A percentile compares a stretch with the other conserved stretches of the same genome.
These are phyloP conservation scores for Acephala macrosclerotiorum DNA, from an alignment of 2,329 filamentous ascomycete species.

Conservation along the genomic window DNA sequence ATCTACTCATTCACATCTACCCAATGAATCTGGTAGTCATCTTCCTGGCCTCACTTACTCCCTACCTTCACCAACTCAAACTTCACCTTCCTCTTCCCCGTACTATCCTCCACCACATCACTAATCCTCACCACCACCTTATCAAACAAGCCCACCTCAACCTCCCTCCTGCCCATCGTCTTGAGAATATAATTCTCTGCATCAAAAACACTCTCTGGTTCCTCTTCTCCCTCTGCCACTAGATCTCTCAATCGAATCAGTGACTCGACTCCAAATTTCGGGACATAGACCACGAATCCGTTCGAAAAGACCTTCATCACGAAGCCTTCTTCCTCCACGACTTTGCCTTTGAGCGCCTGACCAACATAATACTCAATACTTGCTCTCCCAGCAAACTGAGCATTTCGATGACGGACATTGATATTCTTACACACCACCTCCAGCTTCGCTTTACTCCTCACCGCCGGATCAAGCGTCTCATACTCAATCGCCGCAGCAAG, in stretches of 20 bases:
- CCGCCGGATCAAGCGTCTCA: constrained; percentile 80
- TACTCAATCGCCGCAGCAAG: constrained; percentile 95
- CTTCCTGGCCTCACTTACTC: constrained; percentile 11
- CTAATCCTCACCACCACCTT: constrained; percentile 89
- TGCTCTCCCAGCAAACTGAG: constrained; percentile 91
- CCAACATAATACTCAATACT: constrained; percentile 98
- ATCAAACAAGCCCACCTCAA: constrained; percentile 84
- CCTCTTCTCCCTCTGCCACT: constrained; percentile 72
- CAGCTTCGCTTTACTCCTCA: constrained; percentile 83
- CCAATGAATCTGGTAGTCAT: no score
- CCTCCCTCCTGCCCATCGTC: constrained; percentile 60
- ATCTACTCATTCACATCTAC: background rate
- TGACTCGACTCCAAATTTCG: constrained; percentile 93
- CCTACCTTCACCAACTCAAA: constrained; percentile 65
- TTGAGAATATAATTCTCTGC: constrained; percentile 82
- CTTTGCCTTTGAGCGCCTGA: constrained; percentile 84
- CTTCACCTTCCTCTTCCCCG: constrained; percentile 93
- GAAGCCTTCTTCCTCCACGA: constrained; percentile 87
- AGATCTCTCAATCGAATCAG: constrained; percentile 88
- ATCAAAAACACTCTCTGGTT: constrained; percentile 84
- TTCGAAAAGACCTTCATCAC: constrained; percentile 98
- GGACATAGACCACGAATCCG: constrained; percentile 95
- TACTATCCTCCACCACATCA: constrained; percentile 92
- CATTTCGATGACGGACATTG: constrained; percentile 96
- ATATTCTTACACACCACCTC: constrained; percentile 98